Evolutionary conservation across 805 yeast species (phyloP).

Genomic region (Millerozyma miso): DNA sequence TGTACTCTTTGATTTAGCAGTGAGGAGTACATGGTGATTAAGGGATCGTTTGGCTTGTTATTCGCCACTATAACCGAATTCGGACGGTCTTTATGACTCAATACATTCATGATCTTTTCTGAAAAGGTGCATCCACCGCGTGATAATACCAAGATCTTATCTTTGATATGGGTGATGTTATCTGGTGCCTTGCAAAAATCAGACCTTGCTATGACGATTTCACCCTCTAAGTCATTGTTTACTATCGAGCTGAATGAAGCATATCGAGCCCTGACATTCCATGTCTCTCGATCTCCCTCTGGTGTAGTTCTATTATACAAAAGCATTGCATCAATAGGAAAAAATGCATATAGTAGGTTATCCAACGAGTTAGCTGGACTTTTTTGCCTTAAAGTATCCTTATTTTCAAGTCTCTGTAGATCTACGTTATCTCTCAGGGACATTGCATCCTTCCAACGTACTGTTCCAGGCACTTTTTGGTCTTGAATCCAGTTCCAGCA

Average conservation of each 20-base stretch:
- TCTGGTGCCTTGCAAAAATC: slow-evolving; percentile 2
- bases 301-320: slow-evolving; percentile 21
- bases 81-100: slow-evolving; percentile 36
- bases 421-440: background rate
- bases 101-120: slow-evolving; percentile 44
- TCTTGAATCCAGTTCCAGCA: background rate
- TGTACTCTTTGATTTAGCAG: slow-evolving; percentile 39
- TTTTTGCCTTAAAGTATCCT: background rate
- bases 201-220: background rate
- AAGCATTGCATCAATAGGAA: slow-evolving; percentile 38
- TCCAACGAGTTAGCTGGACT: slow-evolving; percentile 18
- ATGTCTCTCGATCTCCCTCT: slow-evolving; percentile 11
- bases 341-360: slow-evolving; percentile 34
- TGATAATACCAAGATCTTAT: slow-evolving; percentile 26
- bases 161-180: slow-evolving; percentile 11
- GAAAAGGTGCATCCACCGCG: slow-evolving; percentile 58
- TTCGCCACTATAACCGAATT: slow-evolving; percentile 55
- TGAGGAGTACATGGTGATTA: slow-evolving; percentile 53
- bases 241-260: slow-evolving; percentile 40
- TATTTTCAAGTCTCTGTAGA: background rate
- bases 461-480: background rate
- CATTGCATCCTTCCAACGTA: background rate
- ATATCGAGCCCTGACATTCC: slow-evolving; percentile 29
- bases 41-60: slow-evolving; percentile 41
- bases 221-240: slow-evolving; percentile 17